Percentiles rank a stretch among this genome's conserved stretches.
phyloP scores from a whole-genome alignment of 2,329 filamentous ascomycete species.

The Calonectria multiphialidica region DNA sequence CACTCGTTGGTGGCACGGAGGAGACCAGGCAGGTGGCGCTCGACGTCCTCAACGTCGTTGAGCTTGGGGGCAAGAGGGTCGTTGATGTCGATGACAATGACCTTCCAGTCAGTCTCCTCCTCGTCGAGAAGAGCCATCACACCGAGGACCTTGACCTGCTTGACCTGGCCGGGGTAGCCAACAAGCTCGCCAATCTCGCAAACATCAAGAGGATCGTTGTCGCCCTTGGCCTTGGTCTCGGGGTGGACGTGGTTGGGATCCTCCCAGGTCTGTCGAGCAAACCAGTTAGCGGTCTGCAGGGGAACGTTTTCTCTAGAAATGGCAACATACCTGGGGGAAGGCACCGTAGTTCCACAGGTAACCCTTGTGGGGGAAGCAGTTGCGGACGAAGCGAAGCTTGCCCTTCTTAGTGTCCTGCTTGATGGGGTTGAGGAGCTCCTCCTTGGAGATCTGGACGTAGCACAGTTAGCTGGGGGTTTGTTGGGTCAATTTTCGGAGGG shows the following conservation, averaged over 20 bases:
- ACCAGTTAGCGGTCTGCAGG: conserved; percentile 21
- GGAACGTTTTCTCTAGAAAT: not conserved
- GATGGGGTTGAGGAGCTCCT: conserved; percentile 97
- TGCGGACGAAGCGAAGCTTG: conserved; percentile 98
- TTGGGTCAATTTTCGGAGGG: not conserved
- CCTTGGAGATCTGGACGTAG: conserved; percentile 89
- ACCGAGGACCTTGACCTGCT: conserved; percentile 99
- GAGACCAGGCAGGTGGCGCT: conserved; percentile 96
- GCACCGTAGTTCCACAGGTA: conserved; percentile 99
- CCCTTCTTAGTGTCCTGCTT: conserved; percentile 99
- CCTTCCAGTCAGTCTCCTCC: conserved; percentile 99
- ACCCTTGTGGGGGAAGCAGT: conserved; percentile 99
- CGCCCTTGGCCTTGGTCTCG: conserved; percentile 99
- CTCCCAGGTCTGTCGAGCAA: conserved; percentile 86
- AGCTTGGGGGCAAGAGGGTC: conserved; percentile 96
- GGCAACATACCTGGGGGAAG: conserved; percentile 86
- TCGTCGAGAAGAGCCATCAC: conserved; percentile 99
- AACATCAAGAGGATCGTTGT: conserved; percentile 99
- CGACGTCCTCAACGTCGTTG: conserved; percentile 98
- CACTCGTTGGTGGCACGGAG: conserved; percentile 99
- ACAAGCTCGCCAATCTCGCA: conserved; percentile 99
- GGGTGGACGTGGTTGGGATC: conserved; percentile 96
- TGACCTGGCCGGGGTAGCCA: conserved; percentile 94
- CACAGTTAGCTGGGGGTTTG: conserved; percentile 37
- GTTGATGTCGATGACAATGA: conserved; percentile 99